Evolutionary conservation across 1,284 basidiomycete species (phyloP), one percentile per base, ranked within the genome.

Genomic region (Pseudozyma tsukubaensis): DNA sequence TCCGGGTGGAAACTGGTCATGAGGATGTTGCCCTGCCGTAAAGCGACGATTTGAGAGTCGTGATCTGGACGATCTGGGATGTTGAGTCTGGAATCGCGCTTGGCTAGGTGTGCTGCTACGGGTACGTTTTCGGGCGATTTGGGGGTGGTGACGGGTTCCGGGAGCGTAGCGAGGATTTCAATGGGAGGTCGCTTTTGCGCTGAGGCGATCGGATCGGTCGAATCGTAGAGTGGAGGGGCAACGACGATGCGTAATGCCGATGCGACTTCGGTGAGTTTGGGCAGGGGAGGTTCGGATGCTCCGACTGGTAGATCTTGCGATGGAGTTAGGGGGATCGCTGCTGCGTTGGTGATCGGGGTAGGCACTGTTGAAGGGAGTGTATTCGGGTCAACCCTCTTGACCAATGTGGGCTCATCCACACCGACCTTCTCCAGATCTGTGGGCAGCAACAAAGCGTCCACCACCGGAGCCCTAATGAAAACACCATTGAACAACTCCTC

Each of bases 1-100:
- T 98, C 96, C 0, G 96, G 96, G 82, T 98, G 96, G 87, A 98
- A 98, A 2, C 91, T 93, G 2, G 94, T 96, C 34, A 94, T 88
- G 54, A 98, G 87, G 81, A 94, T 91, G 42, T 88, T 88, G 18
- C 94, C 94, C 84, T 97, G 93, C 12, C 91, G 89, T 16, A 97
- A 85, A 24, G 94, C 95, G 51, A 98, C 95, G 64, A 93, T 89
- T 89, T 91, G 75, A 88, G 83, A 79, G 37, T 89, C 58, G 45
- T 74, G 65, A 11, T 59, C 68, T 2, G 76, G 72, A n/a, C 78
- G 59, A n/a, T 35, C 34, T 18, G 66, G 47, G 4, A 76, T 52
- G 18, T 66, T 53, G 44, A 75, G 48, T 13, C 64, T 42, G 4
- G 59, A 45, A 39, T 70, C 68, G 21, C 56, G 52, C 19, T 62